Conservation (phyloP, 345 rosid genomes). For the Acer negundo region DNA sequence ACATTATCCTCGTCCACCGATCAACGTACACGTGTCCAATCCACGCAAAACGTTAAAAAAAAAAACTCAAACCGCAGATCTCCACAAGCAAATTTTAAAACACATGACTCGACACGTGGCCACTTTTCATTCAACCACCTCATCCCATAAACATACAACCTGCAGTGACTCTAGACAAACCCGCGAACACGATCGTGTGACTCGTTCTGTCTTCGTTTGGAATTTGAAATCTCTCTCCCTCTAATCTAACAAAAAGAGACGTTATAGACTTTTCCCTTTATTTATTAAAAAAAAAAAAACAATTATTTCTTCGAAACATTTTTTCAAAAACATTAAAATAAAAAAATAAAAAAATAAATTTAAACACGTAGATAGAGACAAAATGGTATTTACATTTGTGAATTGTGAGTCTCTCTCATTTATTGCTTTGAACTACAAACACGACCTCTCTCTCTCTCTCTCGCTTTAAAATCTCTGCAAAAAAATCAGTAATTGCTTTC, state of each 20-base stretch:
- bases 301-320: conserved; percentile 11
- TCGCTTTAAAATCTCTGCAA: conserved; percentile 12
- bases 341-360: not conserved
- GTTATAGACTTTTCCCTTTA: conserved; percentile 35
- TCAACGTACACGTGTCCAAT: not conserved
- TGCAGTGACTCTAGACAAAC: not conserved
- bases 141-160: not conserved
- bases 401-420: conserved; percentile 29
- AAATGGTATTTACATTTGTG: not conserved
- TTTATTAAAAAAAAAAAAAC: conserved; percentile 11
- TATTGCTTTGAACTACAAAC: conserved; percentile 45
- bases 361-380: not conserved
- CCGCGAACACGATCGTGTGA: not conserved
- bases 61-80: not conserved
- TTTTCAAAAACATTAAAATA: conserved; percentile 15
- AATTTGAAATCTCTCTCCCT: conserved; percentile 67
- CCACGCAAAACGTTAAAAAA: not conserved
- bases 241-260: conserved; percentile 48
- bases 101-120: conserved; percentile 24
- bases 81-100: not conserved
- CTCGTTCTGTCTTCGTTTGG: conserved; percentile 29
- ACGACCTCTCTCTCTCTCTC: conserved; percentile 10
- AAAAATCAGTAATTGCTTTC: not conserved
- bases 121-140: not conserved
- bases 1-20: not conserved